A percentile compares a stretch with the other conserved stretches of the same genome.
Evolutionary conservation across 2,329 filamentous ascomycete genomes (phyloP).

Genomic region (Fusarium dlaminii): DNA sequence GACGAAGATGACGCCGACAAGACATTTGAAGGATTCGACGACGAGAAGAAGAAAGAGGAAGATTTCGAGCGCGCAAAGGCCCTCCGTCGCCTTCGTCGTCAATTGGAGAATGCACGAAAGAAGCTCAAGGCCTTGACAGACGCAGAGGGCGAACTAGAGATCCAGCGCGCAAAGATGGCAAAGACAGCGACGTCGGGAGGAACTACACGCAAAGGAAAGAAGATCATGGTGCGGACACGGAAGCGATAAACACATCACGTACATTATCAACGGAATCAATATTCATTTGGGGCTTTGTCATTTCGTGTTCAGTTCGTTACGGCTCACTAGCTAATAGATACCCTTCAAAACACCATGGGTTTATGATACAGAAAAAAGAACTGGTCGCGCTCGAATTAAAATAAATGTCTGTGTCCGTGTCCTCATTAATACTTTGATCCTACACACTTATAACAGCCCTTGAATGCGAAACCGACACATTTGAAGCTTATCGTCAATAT

Average conservation of each 20-base stretch:
- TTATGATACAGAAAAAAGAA: slow-evolving; percentile 39
- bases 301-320: slow-evolving; percentile 37
- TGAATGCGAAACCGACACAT: slow-evolving; percentile 60
- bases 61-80: slow-evolving; percentile 54
- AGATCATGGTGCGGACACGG: slow-evolving; percentile 69
- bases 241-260: slow-evolving; percentile 61
- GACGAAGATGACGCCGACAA: slow-evolving; percentile 46
- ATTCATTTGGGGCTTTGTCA: not conserved
- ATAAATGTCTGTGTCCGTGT: not conserved
- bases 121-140: slow-evolving; percentile 64
- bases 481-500: slow-evolving; percentile 65
- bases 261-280: slow-evolving; percentile 4
- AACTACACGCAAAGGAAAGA: slow-evolving; percentile 67
- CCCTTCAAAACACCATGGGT: slow-evolving; percentile 40
- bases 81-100: slow-evolving; percentile 57
- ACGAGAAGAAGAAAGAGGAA: slow-evolving; percentile 41
- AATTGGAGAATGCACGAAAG: slow-evolving; percentile 61
- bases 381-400: slow-evolving; percentile 6
- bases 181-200: slow-evolving; percentile 71
- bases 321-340: slow-evolving; percentile 42
- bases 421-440: slow-evolving; percentile 52
- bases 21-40: slow-evolving; percentile 35
- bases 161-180: slow-evolving; percentile 70
- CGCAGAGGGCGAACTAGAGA: slow-evolving; percentile 65
- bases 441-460: slow-evolving; percentile 61